Evolutionary conservation across 192 early-diverging fungal genomes (phyloP).

Genomic region (Coemansia sp.): DNA sequence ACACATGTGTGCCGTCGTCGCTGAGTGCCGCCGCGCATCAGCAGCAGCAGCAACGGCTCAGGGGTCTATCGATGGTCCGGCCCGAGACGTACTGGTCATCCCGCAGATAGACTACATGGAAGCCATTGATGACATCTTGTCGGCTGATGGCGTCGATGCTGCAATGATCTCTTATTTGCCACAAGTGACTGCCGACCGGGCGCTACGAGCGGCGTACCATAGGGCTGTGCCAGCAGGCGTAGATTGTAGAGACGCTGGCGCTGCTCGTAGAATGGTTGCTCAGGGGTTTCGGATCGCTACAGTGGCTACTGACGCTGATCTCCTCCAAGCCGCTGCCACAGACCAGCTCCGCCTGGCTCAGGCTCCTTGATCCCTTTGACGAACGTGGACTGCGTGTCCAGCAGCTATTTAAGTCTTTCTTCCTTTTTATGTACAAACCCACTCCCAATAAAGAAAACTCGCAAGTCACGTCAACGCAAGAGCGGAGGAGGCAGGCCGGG

Average conservation of each 20-base stretch:
- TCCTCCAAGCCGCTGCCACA: constrained; percentile 24
- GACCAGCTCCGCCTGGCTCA: constrained; percentile 40
- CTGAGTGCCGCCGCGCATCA: not conserved
- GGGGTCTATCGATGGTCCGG: not conserved
- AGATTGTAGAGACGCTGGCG: constrained; percentile 18
- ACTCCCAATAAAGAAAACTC: not conserved
- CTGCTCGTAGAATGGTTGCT: constrained; percentile 12
- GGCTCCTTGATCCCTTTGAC: not conserved
- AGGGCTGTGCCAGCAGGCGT: constrained; percentile 29
- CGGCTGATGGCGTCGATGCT: constrained; percentile 43
- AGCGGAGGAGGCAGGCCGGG: not conserved
- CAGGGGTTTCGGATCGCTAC: constrained; percentile 43
- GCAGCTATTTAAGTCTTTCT: not conserved
- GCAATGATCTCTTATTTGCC: constrained; percentile 20
- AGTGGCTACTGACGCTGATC: constrained; percentile 32
- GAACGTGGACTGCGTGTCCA: not conserved
- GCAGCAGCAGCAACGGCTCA: not conserved
- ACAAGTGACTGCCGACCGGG: not conserved
- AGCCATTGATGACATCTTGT: constrained; percentile 36
- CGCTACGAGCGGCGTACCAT: not conserved
- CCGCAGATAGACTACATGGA: constrained; percentile 41
- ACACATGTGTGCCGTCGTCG: constrained; percentile 17
- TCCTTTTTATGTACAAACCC: not conserved
- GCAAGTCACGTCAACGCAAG: not conserved
- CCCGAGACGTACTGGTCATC: constrained; percentile 21